Conservation (phyloP, 169 alveolate species). For the Plasmodium ovale region DNA sequence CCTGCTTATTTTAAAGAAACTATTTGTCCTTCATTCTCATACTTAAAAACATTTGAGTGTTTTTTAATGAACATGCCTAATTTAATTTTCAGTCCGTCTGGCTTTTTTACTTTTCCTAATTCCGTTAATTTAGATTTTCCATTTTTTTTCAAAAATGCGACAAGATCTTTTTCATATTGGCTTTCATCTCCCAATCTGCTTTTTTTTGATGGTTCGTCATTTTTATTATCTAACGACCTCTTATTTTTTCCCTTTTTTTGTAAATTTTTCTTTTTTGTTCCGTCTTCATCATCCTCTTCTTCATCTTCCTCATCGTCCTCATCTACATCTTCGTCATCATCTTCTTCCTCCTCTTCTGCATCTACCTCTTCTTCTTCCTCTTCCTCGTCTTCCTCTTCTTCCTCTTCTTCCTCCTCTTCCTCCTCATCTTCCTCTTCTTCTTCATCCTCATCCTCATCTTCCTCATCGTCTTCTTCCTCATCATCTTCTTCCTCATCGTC, state of each 20-base stretch:
- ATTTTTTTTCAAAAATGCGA: conserved; percentile 85
- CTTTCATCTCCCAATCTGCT: conserved; percentile 67
- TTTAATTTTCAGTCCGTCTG: conserved; percentile 84
- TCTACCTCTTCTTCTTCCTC: conserved; percentile 78
- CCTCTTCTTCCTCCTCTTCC: conserved; percentile 83
- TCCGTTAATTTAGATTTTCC: conserved; percentile 86
- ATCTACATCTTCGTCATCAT: conserved; percentile 85
- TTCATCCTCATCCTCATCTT: conserved; percentile 46
- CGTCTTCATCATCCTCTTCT: conserved; percentile 79
- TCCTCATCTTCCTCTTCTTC: conserved; percentile 82
- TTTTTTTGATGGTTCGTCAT: conserved; percentile 57
- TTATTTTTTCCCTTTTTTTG: conserved; percentile 77
- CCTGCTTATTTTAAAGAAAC: conserved; percentile 60
- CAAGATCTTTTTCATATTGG: conserved; percentile 81
- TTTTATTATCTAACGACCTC: conserved; percentile 61
- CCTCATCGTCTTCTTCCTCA: conserved; percentile 79
- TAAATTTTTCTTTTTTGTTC: conserved; percentile 82
- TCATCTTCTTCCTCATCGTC: conserved; percentile 80
- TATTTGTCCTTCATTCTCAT: conserved; percentile 74
- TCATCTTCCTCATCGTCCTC: conserved; percentile 84
- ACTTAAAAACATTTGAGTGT: conserved; percentile 79
- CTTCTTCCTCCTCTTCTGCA: conserved; percentile 88
- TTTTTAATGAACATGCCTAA: conserved; percentile 85
- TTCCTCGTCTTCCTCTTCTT: conserved; percentile 78
- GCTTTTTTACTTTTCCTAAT: conserved; percentile 88